A percentile compares a stretch with the other conserved stretches of the same genome.
phyloP scores from a whole-genome alignment of 2,329 filamentous ascomycete genomes.

The Claviceps pazoutovae region DNA sequence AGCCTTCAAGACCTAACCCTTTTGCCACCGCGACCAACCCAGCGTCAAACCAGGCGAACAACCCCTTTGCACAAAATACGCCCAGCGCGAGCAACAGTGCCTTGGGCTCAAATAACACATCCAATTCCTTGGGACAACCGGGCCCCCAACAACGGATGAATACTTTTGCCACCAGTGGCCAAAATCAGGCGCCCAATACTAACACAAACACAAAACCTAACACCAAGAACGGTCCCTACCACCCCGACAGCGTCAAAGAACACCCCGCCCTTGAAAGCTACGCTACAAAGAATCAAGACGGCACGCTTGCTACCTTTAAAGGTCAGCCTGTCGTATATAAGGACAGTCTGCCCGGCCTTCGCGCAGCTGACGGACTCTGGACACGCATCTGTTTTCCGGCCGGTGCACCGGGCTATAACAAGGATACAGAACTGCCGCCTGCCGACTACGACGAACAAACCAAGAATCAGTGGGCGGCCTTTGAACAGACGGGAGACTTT shows the following conservation, averaged over 20 bases:
- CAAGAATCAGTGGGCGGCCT: slow-evolving; percentile 48
- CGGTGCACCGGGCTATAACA: slow-evolving; percentile 49
- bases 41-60: slow-evolving; percentile 7
- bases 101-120: slow-evolving; percentile 10
- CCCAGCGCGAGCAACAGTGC: slow-evolving; percentile 7
- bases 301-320: slow-evolving; percentile 45
- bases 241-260: slow-evolving; percentile 27
- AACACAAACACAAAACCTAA: no score
- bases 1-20: slow-evolving; percentile 11
- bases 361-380: slow-evolving; percentile 38
- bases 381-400: slow-evolving; percentile 60
- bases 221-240: slow-evolving; percentile 24
- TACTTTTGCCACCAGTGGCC: slow-evolving; percentile 12
- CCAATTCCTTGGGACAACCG: slow-evolving; percentile 13
- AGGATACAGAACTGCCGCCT: slow-evolving; percentile 46
- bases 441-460: slow-evolving; percentile 45
- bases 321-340: slow-evolving; percentile 49
- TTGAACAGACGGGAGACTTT: slow-evolving; percentile 54
- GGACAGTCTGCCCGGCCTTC: slow-evolving; percentile 31
- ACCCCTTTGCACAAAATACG: slow-evolving; percentile 11
- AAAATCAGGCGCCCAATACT: not conserved
- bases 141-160: slow-evolving; percentile 12
- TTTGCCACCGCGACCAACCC: slow-evolving; percentile 13
- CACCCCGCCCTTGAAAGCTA: slow-evolving; percentile 33
- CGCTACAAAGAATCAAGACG: slow-evolving; percentile 25